Evolutionary conservation across 257 asterid species (phyloP).

Genomic region (Haberlea rhodopensis): DNA sequence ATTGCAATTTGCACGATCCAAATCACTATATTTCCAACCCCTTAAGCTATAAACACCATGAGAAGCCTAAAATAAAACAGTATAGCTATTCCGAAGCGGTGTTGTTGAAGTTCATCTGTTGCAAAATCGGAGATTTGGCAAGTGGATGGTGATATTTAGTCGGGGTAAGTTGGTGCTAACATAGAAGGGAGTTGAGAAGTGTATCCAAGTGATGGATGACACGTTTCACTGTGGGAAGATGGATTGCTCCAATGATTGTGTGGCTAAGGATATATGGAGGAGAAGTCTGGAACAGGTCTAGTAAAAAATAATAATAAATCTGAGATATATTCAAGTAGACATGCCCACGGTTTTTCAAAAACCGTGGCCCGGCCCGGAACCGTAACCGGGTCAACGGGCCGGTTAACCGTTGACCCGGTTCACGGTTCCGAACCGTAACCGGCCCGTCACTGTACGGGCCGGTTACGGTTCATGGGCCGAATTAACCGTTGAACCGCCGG

Average conservation of each 20-base stretch:
- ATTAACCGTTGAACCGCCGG: too few relatives aligned
- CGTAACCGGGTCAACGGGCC: too few relatives aligned
- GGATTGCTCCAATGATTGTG: conserved; percentile 31
- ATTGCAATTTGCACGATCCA: conserved; percentile 43
- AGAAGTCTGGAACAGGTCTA: background rate
- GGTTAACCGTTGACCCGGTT: too few relatives aligned
- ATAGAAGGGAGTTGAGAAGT: conserved; percentile 29
- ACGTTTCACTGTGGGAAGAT: conserved; percentile 39
- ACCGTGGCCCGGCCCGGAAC: too few relatives aligned
- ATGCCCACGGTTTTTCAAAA: too few relatives aligned
- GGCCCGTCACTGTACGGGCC: too few relatives aligned
- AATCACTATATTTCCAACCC: background rate
- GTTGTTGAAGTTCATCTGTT: conserved; percentile 21
- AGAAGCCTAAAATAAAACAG: conserved; percentile 20
- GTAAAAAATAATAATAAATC: too few relatives aligned
- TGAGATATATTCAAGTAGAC: too few relatives aligned
- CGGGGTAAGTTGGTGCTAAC: conserved; percentile 24
- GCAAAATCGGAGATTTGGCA: conserved; percentile 3
- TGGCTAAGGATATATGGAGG: conserved; percentile 45
- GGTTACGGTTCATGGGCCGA: too few relatives aligned
- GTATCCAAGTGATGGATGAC: conserved; percentile 39
- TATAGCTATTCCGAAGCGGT: conserved; percentile 17
- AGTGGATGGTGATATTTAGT: conserved; percentile 26
- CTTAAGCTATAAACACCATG: conserved; percentile 24
- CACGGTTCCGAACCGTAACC: too few relatives aligned